phyloP scores from a whole-genome alignment of 495 filamentous ascomycete species.

The Beverwykella pulmonaria region DNA sequence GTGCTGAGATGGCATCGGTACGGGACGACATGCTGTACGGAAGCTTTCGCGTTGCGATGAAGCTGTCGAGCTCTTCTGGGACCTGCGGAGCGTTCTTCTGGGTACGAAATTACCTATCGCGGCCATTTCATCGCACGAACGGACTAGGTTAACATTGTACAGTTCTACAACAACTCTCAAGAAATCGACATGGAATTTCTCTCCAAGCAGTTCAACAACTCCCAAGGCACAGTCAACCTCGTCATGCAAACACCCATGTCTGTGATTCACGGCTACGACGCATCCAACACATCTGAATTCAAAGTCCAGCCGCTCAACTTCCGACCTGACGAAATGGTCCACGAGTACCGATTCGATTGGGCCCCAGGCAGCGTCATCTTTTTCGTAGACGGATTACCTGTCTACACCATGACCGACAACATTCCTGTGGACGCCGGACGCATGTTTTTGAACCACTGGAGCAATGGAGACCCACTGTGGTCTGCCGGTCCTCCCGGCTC shows the following conservation, averaged over 20 bases:
- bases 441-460: constrained; percentile 74
- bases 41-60: constrained; percentile 67
- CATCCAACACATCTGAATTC: constrained; percentile 58
- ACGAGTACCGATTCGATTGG: constrained; percentile 82
- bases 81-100: constrained; percentile 81
- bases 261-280: constrained; percentile 58
- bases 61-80: constrained; percentile 58
- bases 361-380: constrained; percentile 60
- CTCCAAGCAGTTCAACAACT: constrained; percentile 55
- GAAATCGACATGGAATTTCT: constrained; percentile 82
- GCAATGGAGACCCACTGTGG: constrained; percentile 71
- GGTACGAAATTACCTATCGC: constrained; percentile 50
- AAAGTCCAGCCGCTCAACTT: constrained; percentile 60
- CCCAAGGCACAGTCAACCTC: constrained; percentile 63
- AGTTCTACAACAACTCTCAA: constrained; percentile 77
- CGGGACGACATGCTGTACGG: constrained; percentile 66
- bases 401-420: constrained; percentile 57
- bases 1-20: constrained; percentile 61
- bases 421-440: constrained; percentile 63
- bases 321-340: constrained; percentile 60
- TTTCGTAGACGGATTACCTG: constrained; percentile 62
- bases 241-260: constrained; percentile 68
- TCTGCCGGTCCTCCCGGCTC: constrained; percentile 64
- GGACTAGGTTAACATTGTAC: not conserved
- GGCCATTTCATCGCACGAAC: not conserved